Evolutionary conservation across 257 asterid species (phyloP).

Genomic region (Prunella vulgaris): DNA sequence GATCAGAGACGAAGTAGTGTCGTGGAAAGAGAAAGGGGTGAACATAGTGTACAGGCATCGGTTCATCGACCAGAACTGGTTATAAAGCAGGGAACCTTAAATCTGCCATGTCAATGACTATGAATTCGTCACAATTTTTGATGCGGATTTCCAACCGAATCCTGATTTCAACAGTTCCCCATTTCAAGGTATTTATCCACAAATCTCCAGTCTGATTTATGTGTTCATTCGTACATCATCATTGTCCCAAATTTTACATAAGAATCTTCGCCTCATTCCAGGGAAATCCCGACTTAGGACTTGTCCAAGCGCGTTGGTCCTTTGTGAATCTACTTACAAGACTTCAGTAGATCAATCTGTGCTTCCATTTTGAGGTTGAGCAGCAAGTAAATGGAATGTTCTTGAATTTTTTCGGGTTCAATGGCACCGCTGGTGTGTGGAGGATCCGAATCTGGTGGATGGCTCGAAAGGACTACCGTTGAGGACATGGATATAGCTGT

Average conservation of each 20-base stretch:
- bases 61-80: constrained; percentile 72
- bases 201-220: neutral
- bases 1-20: constrained; percentile 59
- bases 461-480: constrained; percentile 95
- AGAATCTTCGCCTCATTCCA: constrained; percentile 22
- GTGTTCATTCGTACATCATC: neutral
- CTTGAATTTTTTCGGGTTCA: constrained; percentile 86
- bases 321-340: constrained; percentile 75
- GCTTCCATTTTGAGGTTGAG: constrained; percentile 95
- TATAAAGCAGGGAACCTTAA: constrained; percentile 96
- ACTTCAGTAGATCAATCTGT: constrained; percentile 79
- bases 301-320: constrained; percentile 92
- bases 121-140: constrained; percentile 80
- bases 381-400: constrained; percentile 88
- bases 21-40: constrained; percentile 84
- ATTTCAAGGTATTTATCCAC: constrained; percentile 63
- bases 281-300: constrained; percentile 85
- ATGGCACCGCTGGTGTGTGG: constrained; percentile 97
- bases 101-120: constrained; percentile 87
- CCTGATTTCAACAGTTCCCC: constrained; percentile 91
- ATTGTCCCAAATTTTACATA: neutral
- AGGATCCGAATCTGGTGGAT: constrained; percentile 90
- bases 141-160: constrained; percentile 85
- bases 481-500: constrained; percentile 97
- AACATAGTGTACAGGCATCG: constrained; percentile 83